Evolutionary conservation across 2,329 filamentous ascomycete genomes (phyloP).

Genomic region (Colletotrichum lentis): DNA sequence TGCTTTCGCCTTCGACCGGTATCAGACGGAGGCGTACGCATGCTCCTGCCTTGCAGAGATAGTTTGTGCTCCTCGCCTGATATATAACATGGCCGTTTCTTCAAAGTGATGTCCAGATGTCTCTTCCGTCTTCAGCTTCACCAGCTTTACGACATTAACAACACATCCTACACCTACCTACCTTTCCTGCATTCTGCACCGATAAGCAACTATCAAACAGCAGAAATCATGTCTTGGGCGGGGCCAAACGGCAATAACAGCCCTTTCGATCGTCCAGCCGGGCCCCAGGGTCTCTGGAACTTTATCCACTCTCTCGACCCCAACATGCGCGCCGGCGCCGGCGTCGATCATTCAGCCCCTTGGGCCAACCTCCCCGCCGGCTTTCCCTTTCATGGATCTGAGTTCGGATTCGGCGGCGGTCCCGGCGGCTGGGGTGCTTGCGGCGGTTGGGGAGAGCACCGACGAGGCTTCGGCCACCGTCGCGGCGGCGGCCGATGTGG

Average conservation of each 20-base stretch:
- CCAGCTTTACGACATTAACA: slow-evolving; percentile 20
- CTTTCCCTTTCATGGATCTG: slow-evolving; percentile 47
- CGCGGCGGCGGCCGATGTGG: slow-evolving; percentile 28
- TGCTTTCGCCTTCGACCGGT: slow-evolving; percentile 34
- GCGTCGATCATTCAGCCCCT: slow-evolving; percentile 50
- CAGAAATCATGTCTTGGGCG: slow-evolving; percentile 37
- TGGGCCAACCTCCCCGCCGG: slow-evolving; percentile 43
- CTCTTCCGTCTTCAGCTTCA: slow-evolving; percentile 19
- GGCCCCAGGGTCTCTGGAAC: slow-evolving; percentile 39
- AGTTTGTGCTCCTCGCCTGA: not conserved
- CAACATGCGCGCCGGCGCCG: slow-evolving; percentile 45
- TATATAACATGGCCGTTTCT: slow-evolving; percentile 14
- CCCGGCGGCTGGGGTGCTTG: slow-evolving; percentile 28
- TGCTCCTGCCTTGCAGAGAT: slow-evolving; percentile 28
- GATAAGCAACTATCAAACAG: slow-evolving; percentile 1
- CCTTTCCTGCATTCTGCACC: not conserved
- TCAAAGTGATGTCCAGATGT: not conserved
- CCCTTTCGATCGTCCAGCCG: slow-evolving; percentile 24
- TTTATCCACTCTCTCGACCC: slow-evolving; percentile 49
- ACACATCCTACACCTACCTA: not conserved
- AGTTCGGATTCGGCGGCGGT: slow-evolving; percentile 28
- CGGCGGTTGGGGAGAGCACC: slow-evolving; percentile 29
- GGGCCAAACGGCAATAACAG: slow-evolving; percentile 34
- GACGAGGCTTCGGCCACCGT: slow-evolving; percentile 19
- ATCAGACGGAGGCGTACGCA: slow-evolving; percentile 35